Evolutionary conservation across 2,329 filamentous ascomycete genomes (phyloP).

Genomic region (Cryoendolithus antarcticus): DNA sequence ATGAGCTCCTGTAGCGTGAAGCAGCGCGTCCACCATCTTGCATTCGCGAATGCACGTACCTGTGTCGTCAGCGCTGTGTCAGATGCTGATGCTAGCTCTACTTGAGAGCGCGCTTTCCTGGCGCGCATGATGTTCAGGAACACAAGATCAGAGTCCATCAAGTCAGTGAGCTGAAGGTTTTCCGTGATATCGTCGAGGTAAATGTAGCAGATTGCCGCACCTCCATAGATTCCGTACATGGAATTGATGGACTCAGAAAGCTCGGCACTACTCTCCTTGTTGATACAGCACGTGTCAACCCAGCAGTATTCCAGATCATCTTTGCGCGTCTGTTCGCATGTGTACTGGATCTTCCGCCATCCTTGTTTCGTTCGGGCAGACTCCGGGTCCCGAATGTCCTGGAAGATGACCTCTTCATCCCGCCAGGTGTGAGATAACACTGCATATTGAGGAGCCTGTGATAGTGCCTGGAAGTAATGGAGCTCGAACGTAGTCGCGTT

Average conservation of each 20-base stretch:
- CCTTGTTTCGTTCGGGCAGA: constrained; percentile 6
- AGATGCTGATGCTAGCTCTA: too few species aligned
- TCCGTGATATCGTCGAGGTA: constrained; percentile 8
- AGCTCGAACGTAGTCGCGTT: constrained; percentile 4
- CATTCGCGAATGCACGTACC: too few species aligned
- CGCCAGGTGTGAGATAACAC: constrained; percentile 17
- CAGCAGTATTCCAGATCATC: constrained; percentile 7
- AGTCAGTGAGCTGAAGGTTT: too few species aligned
- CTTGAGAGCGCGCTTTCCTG: too few species aligned
- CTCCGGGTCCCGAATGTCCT: constrained; percentile 7
- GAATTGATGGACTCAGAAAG: constrained; percentile 7
- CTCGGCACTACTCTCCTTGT: constrained; percentile 6
- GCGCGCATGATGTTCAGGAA: too few species aligned
- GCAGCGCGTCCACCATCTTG: constrained; percentile 9
- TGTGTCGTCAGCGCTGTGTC: too few species aligned
- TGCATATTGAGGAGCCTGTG: constrained; percentile 10
- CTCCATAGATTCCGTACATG: constrained; percentile 12
- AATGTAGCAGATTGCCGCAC: constrained; percentile 10
- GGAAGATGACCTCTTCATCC: constrained; percentile 12
- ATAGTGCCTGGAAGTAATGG: constrained; percentile 10
- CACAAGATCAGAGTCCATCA: too few species aligned
- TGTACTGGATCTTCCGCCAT: constrained; percentile 12
- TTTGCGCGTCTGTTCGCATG: constrained; percentile 6
- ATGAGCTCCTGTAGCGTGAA: constrained; percentile 13
- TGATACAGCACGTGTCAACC: constrained; percentile 11